Percentiles rank a stretch among this genome's conserved stretches.
Evolutionary conservation across 352 stramenopile genomes (phyloP).

Genomic region (Pythium periplocum): DNA sequence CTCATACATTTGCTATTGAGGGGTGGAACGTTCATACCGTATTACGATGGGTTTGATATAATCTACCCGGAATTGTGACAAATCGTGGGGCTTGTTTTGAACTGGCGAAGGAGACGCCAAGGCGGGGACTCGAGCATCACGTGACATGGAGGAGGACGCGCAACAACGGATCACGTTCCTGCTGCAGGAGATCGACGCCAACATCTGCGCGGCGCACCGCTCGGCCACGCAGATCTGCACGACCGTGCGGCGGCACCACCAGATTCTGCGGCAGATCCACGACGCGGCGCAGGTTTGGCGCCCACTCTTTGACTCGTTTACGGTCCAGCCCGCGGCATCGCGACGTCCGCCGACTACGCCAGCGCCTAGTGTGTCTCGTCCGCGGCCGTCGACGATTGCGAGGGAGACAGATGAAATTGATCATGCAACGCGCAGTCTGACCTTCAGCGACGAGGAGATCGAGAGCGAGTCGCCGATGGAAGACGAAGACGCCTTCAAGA

Average conservation of each 20-base stretch:
- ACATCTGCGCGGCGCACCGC: slow-evolving; percentile 71
- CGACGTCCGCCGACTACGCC: slow-evolving; percentile 31
- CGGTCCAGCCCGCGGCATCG: slow-evolving; percentile 31
- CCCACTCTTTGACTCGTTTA: slow-evolving; percentile 72
- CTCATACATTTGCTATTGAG: background rate
- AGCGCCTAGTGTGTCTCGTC: slow-evolving; percentile 25
- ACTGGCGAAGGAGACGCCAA: background rate
- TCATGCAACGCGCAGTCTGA: slow-evolving; percentile 17
- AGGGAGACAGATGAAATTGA: slow-evolving; percentile 6
- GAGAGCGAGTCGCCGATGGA: slow-evolving; percentile 36
- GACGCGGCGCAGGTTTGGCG: slow-evolving; percentile 69
- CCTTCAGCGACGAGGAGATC: slow-evolving; percentile 23
- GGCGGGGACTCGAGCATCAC: too few species aligned
- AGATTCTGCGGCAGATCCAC: slow-evolving; percentile 72
- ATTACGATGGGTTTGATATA: too few species aligned
- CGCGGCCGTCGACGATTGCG: slow-evolving; percentile 11
- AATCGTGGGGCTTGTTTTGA: background rate
- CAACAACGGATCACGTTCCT: slow-evolving; percentile 83
- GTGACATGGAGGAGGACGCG: slow-evolving; percentile 54
- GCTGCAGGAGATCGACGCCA: slow-evolving; percentile 81
- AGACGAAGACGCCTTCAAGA: slow-evolving; percentile 66
- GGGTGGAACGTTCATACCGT: background rate
- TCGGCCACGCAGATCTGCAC: slow-evolving; percentile 73
- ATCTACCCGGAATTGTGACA: too few species aligned
- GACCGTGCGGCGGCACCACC: slow-evolving; percentile 64